These are phyloP conservation scores for Haplosporangium sp. DNA, from an alignment of 371 early-diverging fungal species.

Conservation along the genomic window DNA sequence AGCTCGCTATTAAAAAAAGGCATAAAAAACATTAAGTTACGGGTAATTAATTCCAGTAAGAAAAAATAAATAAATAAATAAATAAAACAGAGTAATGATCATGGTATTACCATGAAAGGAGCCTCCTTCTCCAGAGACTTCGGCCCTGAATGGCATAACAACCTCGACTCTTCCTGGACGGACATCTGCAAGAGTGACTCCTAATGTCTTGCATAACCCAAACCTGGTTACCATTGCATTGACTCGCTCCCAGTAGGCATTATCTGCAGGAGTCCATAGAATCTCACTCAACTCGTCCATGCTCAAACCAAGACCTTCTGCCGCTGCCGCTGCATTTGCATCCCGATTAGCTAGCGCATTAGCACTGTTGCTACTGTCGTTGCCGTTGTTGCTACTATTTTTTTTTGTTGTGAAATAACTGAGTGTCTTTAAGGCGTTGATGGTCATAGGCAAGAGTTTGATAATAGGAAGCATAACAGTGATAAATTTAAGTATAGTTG, in stretches of 20 bases:
- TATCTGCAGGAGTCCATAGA: constrained; percentile 49
- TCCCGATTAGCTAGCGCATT: constrained; percentile 29
- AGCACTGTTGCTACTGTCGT: constrained; percentile 5
- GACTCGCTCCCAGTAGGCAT: constrained; percentile 52
- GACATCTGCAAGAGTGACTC: constrained; percentile 37
- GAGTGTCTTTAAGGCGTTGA: constrained; percentile 40
- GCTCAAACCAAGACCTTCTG: constrained; percentile 35
- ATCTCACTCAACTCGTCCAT: constrained; percentile 52
- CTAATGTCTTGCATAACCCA: constrained; percentile 42
- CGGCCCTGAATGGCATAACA: constrained; percentile 49
- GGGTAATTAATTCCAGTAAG: not conserved
- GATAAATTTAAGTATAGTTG: constrained; percentile 49
- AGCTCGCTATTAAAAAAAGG: constrained; percentile 25
- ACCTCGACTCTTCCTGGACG: constrained; percentile 49
- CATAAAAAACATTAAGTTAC: not conserved
- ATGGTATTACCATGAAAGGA: constrained; percentile 40
- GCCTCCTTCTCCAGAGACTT: constrained; percentile 52
- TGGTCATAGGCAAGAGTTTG: constrained; percentile 37
- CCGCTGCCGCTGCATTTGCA: constrained; percentile 20
- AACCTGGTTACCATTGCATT: constrained; percentile 45
- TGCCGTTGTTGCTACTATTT: constrained; percentile 5
- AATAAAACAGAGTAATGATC: not conserved
- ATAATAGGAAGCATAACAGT: constrained; percentile 48
- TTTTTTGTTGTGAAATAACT: constrained; percentile 18
- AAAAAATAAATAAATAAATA: not conserved